Evolutionary conservation across 495 filamentous ascomycete species (phyloP), one percentile per base, ranked within the genome.

Genomic region (Penicillium psychrofluorescens): DNA sequence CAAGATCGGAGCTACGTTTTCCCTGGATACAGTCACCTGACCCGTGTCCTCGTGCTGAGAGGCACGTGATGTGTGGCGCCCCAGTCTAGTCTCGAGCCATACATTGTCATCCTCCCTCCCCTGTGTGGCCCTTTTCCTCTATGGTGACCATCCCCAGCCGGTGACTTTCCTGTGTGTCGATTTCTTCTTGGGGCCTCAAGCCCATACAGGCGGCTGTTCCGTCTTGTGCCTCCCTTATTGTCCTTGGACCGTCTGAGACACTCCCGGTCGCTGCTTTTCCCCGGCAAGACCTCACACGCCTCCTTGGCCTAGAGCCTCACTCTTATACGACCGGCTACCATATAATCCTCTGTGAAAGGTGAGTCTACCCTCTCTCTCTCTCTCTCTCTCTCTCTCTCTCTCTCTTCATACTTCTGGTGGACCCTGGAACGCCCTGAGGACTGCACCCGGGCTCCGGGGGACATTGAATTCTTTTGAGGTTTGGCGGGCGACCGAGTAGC

Each of bases 141-240:
- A 61, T 64, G 61, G 51, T 59, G 51, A 51, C 54, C 40, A 50
- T 56, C 58, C 50, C 46, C 40, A 47, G 48, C 38, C 46, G 57
- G 46, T 59, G 49, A 52, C 44, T 46, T 45, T 45, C 46, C 47
- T 55, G 45, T 54, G 44, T 40, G 45, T 35, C 53, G 40, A 49
- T 62, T 47, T 43, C 52, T 53, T 34, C 46, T 54, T 51, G 56
- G 56, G 57, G 54, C 47, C 50, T 57, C 33, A 42, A 59, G 64
- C 59, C 62, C 54, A 48, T 62, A 55, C 52, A 61, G 64, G 61
- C 64, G 62, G 64, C 22, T 54, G 36, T 50, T 41, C 59, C 58
- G 59, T 66, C 58, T 60, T 52, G 59, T 55, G 54, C 56, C 60
- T 61, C 47, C 44, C 45, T 55, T 38, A 54, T 54, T 56, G 48